phyloP scores from a whole-genome alignment of 148 eudicot genomes.

The Simmondsia chinensis region DNA sequence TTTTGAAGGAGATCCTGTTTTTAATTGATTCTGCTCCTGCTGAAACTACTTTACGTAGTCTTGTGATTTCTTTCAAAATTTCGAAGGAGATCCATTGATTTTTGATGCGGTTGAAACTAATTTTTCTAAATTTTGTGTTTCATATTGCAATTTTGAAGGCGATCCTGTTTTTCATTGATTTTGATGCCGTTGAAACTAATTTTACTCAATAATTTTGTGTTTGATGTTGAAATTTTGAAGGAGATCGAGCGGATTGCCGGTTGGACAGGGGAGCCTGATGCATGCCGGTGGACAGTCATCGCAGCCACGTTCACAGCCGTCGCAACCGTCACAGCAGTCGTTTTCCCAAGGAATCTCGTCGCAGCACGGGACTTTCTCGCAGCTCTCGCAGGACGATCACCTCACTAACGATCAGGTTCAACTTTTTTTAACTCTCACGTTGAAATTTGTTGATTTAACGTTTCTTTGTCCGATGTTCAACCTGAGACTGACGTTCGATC shows the following conservation, averaged over 20 bases:
- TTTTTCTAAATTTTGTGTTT: too few species aligned
- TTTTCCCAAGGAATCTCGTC: constrained; percentile 86
- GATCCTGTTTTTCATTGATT: too few species aligned
- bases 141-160: too few species aligned
- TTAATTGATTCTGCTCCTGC: too few species aligned
- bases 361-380: constrained; percentile 72
- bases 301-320: constrained; percentile 28
- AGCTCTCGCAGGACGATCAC: constrained; percentile 72
- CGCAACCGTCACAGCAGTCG: constrained; percentile 72
- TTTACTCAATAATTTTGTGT: too few species aligned
- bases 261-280: constrained; percentile 25
- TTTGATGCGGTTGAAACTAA: too few species aligned
- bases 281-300: constrained; percentile 18
- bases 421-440: background rate
- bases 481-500: too few species aligned
- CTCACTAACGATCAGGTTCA: constrained; percentile 46
- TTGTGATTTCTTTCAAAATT: too few species aligned
- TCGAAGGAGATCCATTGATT: too few species aligned
- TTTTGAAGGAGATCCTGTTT: too few species aligned
- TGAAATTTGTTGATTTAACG: background rate
- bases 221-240: constrained; percentile 23
- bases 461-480: background rate
- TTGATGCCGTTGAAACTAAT: too few species aligned
- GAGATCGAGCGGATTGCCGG: constrained; percentile 28
- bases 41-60: too few species aligned